These are phyloP conservation scores for Mycena olivaceomarginata DNA, from an alignment of 768 basidiomycete species.

Conservation along the genomic window DNA sequence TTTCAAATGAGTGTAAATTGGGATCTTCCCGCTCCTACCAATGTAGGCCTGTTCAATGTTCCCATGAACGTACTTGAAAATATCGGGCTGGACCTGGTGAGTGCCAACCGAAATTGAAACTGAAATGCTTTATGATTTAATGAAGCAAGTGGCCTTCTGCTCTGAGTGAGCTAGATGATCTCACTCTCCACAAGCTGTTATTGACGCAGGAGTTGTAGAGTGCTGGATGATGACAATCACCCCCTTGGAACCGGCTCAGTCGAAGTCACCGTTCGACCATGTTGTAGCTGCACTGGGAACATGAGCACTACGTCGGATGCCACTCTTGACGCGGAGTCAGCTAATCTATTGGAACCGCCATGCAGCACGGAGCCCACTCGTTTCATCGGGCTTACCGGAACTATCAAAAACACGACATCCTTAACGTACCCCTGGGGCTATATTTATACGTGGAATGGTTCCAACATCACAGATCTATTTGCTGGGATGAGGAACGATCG, in stretches of 20 bases:
- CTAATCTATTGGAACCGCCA: not conserved
- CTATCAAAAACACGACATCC: not conserved
- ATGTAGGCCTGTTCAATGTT: not conserved
- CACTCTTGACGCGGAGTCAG: not conserved
- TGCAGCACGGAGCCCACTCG: conserved; percentile 2
- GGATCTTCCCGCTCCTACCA: not conserved
- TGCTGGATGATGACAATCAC: not conserved
- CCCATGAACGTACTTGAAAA: not conserved
- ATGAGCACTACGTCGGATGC: not conserved
- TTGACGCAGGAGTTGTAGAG: not conserved
- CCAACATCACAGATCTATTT: conserved; percentile 8
- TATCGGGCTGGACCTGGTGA: conserved; percentile 6
- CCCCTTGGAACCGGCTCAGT: not conserved
- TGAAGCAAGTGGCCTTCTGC: not conserved
- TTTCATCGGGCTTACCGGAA: not conserved
- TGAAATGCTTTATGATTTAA: not conserved
- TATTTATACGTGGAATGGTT: not conserved
- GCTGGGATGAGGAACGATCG: not conserved
- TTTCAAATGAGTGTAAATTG: conserved; percentile 17
- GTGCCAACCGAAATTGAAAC: not conserved
- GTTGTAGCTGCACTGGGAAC: not conserved
- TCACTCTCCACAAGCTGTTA: not conserved
- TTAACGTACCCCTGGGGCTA: not conserved
- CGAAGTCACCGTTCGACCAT: not conserved
- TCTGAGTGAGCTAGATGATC: not conserved